phyloP scores from a whole-genome alignment of 495 filamentous ascomycete species.

The Xeromyces bisporus region DNA sequence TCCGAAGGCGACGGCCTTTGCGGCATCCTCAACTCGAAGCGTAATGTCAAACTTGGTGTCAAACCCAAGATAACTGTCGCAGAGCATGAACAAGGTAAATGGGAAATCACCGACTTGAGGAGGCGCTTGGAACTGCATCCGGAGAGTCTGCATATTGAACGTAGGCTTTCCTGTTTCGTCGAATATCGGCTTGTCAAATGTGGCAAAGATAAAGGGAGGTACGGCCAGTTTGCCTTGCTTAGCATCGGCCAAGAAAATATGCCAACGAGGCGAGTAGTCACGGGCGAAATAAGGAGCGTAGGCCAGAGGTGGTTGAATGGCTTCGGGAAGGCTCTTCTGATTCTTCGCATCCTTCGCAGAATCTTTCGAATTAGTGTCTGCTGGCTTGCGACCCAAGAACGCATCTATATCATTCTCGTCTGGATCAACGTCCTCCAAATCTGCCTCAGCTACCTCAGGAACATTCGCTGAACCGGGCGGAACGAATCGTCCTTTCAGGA shows the following conservation, averaged over 20 bases:
- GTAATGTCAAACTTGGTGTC: constrained; percentile 80
- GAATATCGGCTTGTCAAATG: constrained; percentile 75
- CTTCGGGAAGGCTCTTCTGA: constrained; percentile 36
- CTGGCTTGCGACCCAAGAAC: constrained; percentile 57
- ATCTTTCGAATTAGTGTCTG: constrained; percentile 39
- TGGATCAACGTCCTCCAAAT: constrained; percentile 81
- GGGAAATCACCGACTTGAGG: constrained; percentile 83
- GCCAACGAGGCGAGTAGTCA: constrained; percentile 79
- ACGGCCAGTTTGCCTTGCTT: constrained; percentile 92
- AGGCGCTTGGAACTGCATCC: constrained; percentile 93
- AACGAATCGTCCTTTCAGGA: constrained; percentile 87
- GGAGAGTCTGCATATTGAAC: constrained; percentile 84
- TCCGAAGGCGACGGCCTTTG: constrained; percentile 61
- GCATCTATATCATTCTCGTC: constrained; percentile 87
- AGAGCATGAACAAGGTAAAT: constrained; percentile 81
- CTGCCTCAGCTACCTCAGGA: constrained; percentile 53
- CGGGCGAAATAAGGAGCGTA: constrained; percentile 78
- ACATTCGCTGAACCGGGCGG: constrained; percentile 64
- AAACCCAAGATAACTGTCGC: constrained; percentile 85
- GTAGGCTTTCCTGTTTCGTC: constrained; percentile 59
- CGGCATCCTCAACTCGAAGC: constrained; percentile 74
- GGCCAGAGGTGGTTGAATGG: constrained; percentile 62
- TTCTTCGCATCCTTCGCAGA: constrained; percentile 34
- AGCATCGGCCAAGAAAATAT: constrained; percentile 81
- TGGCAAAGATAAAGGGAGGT: constrained; percentile 77